Evolutionary conservation across 1,139 yeast species (phyloP), one percentile per base, ranked within the genome.

Genomic region (Saccharomyces hybrid): DNA sequence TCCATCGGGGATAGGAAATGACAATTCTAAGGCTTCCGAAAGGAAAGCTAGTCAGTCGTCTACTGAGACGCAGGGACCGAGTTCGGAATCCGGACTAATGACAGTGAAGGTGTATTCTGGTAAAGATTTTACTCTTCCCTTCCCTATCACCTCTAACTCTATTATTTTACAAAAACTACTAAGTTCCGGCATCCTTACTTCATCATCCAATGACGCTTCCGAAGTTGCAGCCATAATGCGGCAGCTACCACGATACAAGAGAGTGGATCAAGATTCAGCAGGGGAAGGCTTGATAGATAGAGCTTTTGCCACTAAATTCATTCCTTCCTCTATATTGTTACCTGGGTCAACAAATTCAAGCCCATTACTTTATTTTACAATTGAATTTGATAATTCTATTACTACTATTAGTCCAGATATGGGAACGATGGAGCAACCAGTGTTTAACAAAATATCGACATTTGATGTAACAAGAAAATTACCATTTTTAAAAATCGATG

Each of bases 361-460:
- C 62, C 78, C 86, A 9, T 73, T 83, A 56, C 73, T 84, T 49
- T 86, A 84, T 66, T 78, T 85, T 63, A 82, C 89, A 3, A 76
- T 86, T 52, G 93, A 86, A 66, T 85, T 85, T 62, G 93, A 86
- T 65, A 86, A 86, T 63, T 87, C 88, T 53, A 91, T 87, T 57
- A 80, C 88, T 57, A 80, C 88, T 19, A 79, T 88, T 53, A 95
- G 88, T 61, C 90, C 96, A 2, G 81, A 82, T 47, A 77, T 80
- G 55, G 96, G 96, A 11, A 78, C 88, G 0, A 73, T 83, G 54
- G 75, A 77, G 31, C 69, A 74, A 50, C 88, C 90, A 2, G 75
- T 76, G 26, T 93, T 96, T 83, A 91, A 89, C 69, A 87, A 87
- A 62, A 89, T 88, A 26, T 87, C 95, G 9, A 83, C 91, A 13